Conservation (phyloP, 148 eudicot genomes). For the Arctostaphylos glauca region DNA sequence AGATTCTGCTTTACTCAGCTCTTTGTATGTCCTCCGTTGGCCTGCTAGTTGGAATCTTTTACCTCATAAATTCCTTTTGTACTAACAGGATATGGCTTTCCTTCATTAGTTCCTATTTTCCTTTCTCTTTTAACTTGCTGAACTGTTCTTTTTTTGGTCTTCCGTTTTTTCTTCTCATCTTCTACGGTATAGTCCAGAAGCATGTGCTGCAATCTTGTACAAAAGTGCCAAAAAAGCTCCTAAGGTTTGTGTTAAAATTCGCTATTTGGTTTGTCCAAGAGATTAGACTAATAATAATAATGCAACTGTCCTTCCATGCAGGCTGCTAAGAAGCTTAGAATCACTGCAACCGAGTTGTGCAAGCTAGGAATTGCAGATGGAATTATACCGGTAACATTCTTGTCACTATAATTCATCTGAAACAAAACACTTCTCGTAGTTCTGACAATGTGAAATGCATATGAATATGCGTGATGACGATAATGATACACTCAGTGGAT, state of each 20-base stretch:
- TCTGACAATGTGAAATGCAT: neutral
- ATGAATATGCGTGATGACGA: neutral
- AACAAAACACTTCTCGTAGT: neutral
- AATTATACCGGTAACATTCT: constrained; percentile 56
- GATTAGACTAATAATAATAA: neutral
- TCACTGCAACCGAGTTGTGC: constrained; percentile 69
- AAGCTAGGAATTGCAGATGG: constrained; percentile 70
- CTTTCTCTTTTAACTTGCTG: neutral
- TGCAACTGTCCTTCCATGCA: constrained; percentile 23
- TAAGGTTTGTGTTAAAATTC: constrained; percentile 41
- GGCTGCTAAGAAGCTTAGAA: constrained; percentile 86
- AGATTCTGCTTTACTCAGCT: neutral
- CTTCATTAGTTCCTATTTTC: neutral
- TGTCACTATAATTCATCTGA: neutral
- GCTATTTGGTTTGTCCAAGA: constrained; percentile 5
- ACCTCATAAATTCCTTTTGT: neutral
- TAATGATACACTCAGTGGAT: neutral
- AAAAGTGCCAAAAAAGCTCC: constrained; percentile 86
- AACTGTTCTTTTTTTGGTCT: neutral
- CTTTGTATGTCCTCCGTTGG: neutral
- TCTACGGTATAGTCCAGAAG: constrained; percentile 69
- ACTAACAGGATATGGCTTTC: neutral
- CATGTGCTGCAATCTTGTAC: constrained; percentile 93
- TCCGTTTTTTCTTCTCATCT: constrained; percentile 15
- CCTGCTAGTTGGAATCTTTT: neutral